phyloP scores from a whole-genome alignment of 23 red algal genomes.

The Gracilariopsis chorda region DNA sequence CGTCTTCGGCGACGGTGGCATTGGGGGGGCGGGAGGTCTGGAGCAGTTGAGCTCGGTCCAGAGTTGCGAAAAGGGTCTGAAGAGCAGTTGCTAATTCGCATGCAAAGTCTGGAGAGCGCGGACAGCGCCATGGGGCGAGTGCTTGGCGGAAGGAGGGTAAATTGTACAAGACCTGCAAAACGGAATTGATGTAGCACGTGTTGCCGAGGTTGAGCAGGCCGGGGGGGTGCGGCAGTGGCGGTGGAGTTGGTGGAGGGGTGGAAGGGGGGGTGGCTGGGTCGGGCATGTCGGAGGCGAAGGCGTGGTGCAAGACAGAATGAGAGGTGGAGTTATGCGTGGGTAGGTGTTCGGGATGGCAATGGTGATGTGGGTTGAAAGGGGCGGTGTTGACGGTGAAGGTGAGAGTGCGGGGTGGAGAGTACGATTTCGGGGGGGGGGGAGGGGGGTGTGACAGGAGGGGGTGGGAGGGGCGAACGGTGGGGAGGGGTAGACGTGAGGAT shows the following conservation, averaged over 20 bases:
- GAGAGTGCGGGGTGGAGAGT: too few relatives aligned
- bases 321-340: background rate
- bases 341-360: too few relatives aligned
- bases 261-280: background rate
- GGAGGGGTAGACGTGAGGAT: too few relatives aligned
- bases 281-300: background rate
- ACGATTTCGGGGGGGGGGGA: too few relatives aligned
- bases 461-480: too few relatives aligned
- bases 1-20: background rate
- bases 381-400: too few relatives aligned
- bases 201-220: slow-evolving; percentile 93
- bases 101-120: background rate
- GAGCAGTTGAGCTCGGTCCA: background rate
- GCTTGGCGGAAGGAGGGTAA: slow-evolving; percentile 35
- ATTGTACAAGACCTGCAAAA: slow-evolving; percentile 89
- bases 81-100: slow-evolving; percentile 6
- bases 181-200: slow-evolving; percentile 89
- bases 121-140: background rate
- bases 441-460: too few relatives aligned
- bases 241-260: background rate
- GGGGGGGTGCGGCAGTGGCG: slow-evolving; percentile 20
- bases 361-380: too few relatives aligned
- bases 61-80: slow-evolving; percentile 9
- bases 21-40: background rate
- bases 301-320: background rate